Evolutionary conservation across 2,329 filamentous ascomycete genomes (phyloP), one percentile per base, ranked within the genome.

Genomic region (Emergomyces orientalis): DNA sequence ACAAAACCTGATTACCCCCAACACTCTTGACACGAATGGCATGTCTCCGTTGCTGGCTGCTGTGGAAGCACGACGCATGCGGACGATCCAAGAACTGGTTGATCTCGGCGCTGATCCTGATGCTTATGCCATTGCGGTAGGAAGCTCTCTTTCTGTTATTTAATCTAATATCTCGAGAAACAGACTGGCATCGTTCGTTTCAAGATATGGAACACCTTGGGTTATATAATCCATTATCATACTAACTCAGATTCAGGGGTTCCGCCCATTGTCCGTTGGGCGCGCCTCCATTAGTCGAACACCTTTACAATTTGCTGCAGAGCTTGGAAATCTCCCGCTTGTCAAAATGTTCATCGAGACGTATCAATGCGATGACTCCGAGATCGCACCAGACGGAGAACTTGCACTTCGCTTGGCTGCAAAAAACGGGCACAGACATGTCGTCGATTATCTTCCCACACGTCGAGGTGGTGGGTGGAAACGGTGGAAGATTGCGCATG

Each of bases 331-430:
- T 39, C 43, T 60, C 22, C 47, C 59, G n/a, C 30, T 52, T 25
- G 59, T 60, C 45, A 60, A 60, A 30, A 27, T 60, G 43, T 60
- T 60, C 32, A 60, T 60, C n/a, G 59, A 60, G 45, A 39, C 34
- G 13, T 60, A 54, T 8, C 30, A 60, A 47, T 60, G 59, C 32
- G 59, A 60, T 39, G 59, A 60, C 32, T 51, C 59, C 19, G 52
- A 60, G 30, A 52, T 60, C n/a, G 59, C 59, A 43, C 59, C 59
- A 19, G 43, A 60, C 30, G 59, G 59, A 22, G 19, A 60, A 34
- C 59, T 60, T 54, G 45, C 59, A n/a, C 59, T 60, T 39, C 59
- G 59, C 30, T 54, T 60, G 19, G 59, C 59, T 43, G n/a, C 45
- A 5, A 34, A 39, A 27, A 60, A 60, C 25, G 59, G 47, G 1